A percentile compares a stretch with the other conserved stretches of the same genome.
phyloP scores from a whole-genome alignment of 768 basidiomycete genomes.

The Macrolepiota dolichaula region DNA sequence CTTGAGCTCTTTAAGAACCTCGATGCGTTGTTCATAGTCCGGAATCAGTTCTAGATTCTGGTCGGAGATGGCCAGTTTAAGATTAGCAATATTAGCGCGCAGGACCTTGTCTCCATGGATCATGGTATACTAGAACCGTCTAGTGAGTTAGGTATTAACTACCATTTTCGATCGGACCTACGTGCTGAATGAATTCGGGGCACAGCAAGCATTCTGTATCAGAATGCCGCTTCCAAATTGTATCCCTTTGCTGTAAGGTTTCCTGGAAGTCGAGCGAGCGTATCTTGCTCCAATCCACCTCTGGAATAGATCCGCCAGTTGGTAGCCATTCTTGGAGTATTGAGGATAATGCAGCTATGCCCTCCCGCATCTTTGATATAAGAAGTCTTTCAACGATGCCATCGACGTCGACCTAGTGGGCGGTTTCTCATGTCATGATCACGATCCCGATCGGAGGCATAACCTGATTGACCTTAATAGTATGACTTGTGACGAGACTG shows the following conservation, averaged over 20 bases:
- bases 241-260: slow-evolving; percentile 55
- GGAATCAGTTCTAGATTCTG: slow-evolving; percentile 96
- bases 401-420: slow-evolving; percentile 61
- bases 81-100: slow-evolving; percentile 65
- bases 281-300: slow-evolving; percentile 83
- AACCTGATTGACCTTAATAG: slow-evolving; percentile 55
- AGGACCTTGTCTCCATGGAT: slow-evolving; percentile 77
- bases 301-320: slow-evolving; percentile 44
- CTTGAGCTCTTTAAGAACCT: slow-evolving; percentile 84
- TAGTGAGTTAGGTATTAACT: neutral
- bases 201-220: slow-evolving; percentile 55
- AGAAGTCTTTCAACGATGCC: slow-evolving; percentile 63
- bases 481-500: slow-evolving; percentile 64
- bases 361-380: slow-evolving; percentile 60
- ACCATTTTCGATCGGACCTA: slow-evolving; percentile 32
- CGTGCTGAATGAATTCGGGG: slow-evolving; percentile 70
- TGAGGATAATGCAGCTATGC: slow-evolving; percentile 43
- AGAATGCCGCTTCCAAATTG: slow-evolving; percentile 39
- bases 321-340: slow-evolving; percentile 57
- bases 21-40: slow-evolving; percentile 93
- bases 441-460: neutral
- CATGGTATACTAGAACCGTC: slow-evolving; percentile 57
- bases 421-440: no score
- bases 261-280: slow-evolving; percentile 93
- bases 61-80: slow-evolving; percentile 89